phyloP scores from a whole-genome alignment of 805 yeast genomes.

The Nadsonia fulvescens region DNA sequence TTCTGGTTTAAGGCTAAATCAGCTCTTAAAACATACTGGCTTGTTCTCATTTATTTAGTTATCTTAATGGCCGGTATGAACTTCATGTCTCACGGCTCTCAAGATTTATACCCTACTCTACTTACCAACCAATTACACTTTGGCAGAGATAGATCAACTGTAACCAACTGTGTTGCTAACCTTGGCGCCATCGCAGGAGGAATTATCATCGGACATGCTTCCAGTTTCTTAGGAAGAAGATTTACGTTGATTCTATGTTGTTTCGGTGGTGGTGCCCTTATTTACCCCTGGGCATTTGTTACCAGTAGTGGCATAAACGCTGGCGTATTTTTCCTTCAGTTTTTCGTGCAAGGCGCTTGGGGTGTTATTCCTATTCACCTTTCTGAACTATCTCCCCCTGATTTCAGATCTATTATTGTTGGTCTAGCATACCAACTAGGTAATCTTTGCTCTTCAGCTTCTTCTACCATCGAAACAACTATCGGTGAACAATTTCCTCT shows the following conservation, averaged over 20 bases:
- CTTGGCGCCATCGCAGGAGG: conserved; percentile 57
- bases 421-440: conserved; percentile 57
- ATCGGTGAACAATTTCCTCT: conserved; percentile 45
- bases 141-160: conserved; percentile 31
- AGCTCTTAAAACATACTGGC: conserved; percentile 36
- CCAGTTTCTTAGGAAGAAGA: conserved; percentile 45
- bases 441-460: conserved; percentile 53
- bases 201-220: conserved; percentile 34
- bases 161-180: conserved; percentile 44
- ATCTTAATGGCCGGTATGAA: conserved; percentile 50
- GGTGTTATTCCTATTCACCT: conserved; percentile 53
- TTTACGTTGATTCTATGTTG: conserved; percentile 33
- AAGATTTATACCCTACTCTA: conserved; percentile 53
- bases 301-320: conserved; percentile 32
- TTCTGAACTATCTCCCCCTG: conserved; percentile 47
- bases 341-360: conserved; percentile 58
- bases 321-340: conserved; percentile 45
- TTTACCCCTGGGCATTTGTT: conserved; percentile 44
- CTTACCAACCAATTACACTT: conserved; percentile 33
- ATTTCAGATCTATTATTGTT: conserved; percentile 40
- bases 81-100: conserved; percentile 56
- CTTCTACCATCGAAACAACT: conserved; percentile 52
- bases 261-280: conserved; percentile 36
- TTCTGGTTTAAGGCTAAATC: conserved; percentile 18
- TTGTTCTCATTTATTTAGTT: conserved; percentile 35